phyloP scores from a whole-genome alignment of 257 asterid species.

The Buddleja alternifolia region DNA sequence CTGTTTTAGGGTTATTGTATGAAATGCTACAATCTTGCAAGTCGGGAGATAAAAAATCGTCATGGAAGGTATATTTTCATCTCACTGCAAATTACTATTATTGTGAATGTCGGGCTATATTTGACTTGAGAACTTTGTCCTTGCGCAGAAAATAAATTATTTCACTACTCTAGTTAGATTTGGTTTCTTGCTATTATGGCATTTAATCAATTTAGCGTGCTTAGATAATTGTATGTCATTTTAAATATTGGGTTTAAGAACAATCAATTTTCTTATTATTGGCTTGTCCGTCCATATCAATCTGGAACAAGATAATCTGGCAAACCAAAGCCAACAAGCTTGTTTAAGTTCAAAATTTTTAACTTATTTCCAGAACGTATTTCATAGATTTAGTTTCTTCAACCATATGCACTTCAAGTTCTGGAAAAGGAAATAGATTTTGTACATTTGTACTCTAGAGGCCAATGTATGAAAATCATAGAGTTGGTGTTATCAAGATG shows the following conservation, averaged over 20 bases:
- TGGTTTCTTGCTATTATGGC: background rate
- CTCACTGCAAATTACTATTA: background rate
- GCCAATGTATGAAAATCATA: background rate
- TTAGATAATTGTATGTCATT: background rate
- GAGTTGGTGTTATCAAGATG: too few species aligned
- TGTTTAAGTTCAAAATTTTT: slow-evolving; percentile 1
- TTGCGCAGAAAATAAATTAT: background rate
- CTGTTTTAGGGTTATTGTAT: slow-evolving; percentile 62
- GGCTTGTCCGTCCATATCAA: slow-evolving; percentile 12
- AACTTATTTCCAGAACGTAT: background rate
- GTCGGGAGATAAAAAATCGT: slow-evolving; percentile 69
- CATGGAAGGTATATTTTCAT: slow-evolving; percentile 81
- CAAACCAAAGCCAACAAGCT: background rate
- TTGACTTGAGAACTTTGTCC: background rate
- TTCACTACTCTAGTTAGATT: background rate
- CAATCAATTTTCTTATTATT: background rate
- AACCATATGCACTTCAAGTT: background rate
- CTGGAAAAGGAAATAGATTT: slow-evolving; percentile 13
- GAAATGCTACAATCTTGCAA: slow-evolving; percentile 87
- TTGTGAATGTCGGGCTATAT: slow-evolving; percentile 2
- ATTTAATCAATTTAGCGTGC: background rate
- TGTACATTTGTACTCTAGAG: background rate
- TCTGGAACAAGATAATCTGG: slow-evolving; percentile 1
- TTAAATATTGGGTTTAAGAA: background rate
- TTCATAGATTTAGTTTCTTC: background rate